Conservation (phyloP, 345 rosid species). For the Acer saccharum region DNA sequence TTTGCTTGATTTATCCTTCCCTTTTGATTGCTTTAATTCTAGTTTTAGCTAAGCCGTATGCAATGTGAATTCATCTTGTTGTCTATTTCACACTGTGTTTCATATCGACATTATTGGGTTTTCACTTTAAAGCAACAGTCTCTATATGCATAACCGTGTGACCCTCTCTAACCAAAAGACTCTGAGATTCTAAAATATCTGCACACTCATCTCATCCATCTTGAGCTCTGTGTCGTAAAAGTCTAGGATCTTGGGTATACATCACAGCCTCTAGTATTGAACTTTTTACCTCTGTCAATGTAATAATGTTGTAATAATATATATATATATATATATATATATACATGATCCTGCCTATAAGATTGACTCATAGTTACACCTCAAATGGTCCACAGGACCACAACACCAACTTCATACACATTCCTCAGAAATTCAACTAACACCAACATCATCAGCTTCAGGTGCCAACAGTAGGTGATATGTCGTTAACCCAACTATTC, state of each 20-base stretch:
- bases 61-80: neutral
- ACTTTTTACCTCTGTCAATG: too few relatives aligned
- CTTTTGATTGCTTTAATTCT: neutral
- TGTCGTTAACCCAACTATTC: neutral
- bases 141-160: too few relatives aligned
- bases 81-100: neutral
- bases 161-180: neutral
- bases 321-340: too few relatives aligned
- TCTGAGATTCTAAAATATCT: neutral
- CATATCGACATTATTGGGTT: neutral
- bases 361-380: neutral
- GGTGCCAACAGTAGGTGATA: neutral
- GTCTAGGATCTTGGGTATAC: neutral
- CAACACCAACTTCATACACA: neutral
- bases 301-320: too few relatives aligned
- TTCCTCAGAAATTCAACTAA: neutral
- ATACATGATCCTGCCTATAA: neutral
- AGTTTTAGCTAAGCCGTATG: neutral
- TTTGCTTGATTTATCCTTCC: neutral
- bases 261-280: too few relatives aligned
- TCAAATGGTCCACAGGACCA: neutral
- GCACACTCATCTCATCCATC: neutral
- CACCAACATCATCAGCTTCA: slow-evolving; percentile 1
- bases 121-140: neutral
- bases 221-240: neutral